Evolutionary conservation across 352 stramenopile species (phyloP).

Genomic region (Phytophthora tentaculata): DNA sequence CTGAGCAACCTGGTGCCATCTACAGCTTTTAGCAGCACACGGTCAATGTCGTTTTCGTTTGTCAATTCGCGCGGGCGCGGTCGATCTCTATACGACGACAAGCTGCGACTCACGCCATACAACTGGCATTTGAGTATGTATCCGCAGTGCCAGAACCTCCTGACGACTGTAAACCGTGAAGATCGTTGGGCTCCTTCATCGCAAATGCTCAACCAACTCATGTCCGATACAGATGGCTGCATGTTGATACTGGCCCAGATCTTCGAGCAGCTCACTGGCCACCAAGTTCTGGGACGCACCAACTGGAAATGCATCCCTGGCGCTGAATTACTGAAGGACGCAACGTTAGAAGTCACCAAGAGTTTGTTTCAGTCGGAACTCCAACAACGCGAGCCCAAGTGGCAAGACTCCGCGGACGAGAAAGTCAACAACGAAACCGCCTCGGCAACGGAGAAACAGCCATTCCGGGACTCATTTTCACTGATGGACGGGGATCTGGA

Average conservation of each 20-base stretch:
- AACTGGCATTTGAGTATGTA: slow-evolving; percentile 60
- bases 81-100: slow-evolving; percentile 47
- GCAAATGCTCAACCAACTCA: slow-evolving; percentile 41
- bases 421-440: slow-evolving; percentile 22
- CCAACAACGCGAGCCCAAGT: slow-evolving; percentile 43
- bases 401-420: slow-evolving; percentile 41
- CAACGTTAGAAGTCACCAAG: slow-evolving; percentile 49
- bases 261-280: slow-evolving; percentile 58
- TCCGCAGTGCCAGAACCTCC: slow-evolving; percentile 54
- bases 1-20: slow-evolving; percentile 42
- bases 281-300: slow-evolving; percentile 48
- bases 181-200: slow-evolving; percentile 48
- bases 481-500: slow-evolving; percentile 35
- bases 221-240: slow-evolving; percentile 43
- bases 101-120: slow-evolving; percentile 58
- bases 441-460: slow-evolving; percentile 38
- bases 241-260: slow-evolving; percentile 61
- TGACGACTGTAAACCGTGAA: slow-evolving; percentile 52
- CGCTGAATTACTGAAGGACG: slow-evolving; percentile 46
- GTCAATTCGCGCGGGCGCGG: slow-evolving; percentile 35
- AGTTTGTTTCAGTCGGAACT: slow-evolving; percentile 53
- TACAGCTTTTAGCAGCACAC: slow-evolving; percentile 23
- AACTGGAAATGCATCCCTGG: slow-evolving; percentile 77
- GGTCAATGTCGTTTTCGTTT: slow-evolving; percentile 32
- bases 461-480: slow-evolving; percentile 51